phyloP scores from a whole-genome alignment of 768 basidiomycete genomes.

The Lactifluus subvellereus region DNA sequence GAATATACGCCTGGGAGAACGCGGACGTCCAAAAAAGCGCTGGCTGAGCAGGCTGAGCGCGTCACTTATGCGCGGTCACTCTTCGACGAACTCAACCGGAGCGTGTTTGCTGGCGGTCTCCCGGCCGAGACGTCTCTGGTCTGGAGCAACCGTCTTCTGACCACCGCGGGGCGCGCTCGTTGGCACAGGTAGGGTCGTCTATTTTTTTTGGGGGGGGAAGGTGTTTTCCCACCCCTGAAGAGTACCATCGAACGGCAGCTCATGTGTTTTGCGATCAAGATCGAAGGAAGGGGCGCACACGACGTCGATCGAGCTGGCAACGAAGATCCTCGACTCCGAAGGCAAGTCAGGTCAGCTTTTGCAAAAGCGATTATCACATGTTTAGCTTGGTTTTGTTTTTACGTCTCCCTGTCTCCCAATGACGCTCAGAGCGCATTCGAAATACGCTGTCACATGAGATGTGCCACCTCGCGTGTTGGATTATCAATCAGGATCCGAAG shows the following conservation, averaged over 20 bases:
- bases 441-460: constrained; percentile 87
- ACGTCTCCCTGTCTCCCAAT: background rate
- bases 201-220: background rate
- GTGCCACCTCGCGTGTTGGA: constrained; percentile 87
- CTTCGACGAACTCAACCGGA: constrained; percentile 22
- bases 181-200: constrained; percentile 19
- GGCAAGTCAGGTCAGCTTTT: constrained; percentile 39
- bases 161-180: constrained; percentile 24
- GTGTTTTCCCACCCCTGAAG: background rate
- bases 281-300: constrained; percentile 53
- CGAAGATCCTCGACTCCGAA: constrained; percentile 72
- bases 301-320: constrained; percentile 70
- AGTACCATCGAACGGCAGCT: background rate
- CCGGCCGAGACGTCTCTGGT: constrained; percentile 15
- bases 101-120: constrained; percentile 18
- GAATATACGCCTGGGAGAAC: constrained; percentile 14
- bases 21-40: constrained; percentile 22
- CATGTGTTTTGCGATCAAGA: constrained; percentile 29
- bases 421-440: constrained; percentile 59
- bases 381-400: background rate
- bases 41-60: constrained; percentile 20
- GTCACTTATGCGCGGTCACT: constrained; percentile 20
- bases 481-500: constrained; percentile 62
- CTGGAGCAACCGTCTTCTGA: constrained; percentile 23
- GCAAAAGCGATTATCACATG: background rate